A percentile compares a stretch with the other conserved stretches of the same genome.
These are phyloP conservation scores for Cnidoscolus chayamansa DNA, from an alignment of 441 rosid species.

Conservation along the genomic window DNA sequence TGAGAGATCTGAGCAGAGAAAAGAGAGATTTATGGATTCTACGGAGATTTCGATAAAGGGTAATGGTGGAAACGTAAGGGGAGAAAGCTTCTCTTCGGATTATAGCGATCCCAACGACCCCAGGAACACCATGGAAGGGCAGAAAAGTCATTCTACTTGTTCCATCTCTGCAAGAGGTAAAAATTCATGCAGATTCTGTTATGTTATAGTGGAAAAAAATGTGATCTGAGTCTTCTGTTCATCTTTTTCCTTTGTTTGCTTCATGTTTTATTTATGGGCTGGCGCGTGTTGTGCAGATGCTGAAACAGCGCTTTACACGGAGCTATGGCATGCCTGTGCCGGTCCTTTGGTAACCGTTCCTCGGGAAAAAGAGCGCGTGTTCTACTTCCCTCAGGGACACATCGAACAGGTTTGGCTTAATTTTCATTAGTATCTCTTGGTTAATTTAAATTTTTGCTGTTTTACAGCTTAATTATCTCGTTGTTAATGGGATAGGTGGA, in stretches of 20 bases:
- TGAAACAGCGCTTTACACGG: conserved; percentile 72
- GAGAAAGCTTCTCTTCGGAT: conserved; percentile 52
- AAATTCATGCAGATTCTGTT: conserved; percentile 1
- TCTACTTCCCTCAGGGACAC: conserved; percentile 96
- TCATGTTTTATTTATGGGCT: not conserved
- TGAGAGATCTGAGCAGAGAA: conserved; percentile 65
- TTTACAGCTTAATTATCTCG: conserved; percentile 4
- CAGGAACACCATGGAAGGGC: conserved; percentile 48
- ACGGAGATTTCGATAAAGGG: conserved; percentile 53
- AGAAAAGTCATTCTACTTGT: conserved; percentile 37
- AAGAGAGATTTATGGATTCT: conserved; percentile 42
- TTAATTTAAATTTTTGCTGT: not conserved
- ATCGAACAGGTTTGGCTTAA: conserved; percentile 69
- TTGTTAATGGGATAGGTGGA: conserved; percentile 56
- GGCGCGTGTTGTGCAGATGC: conserved; percentile 45
- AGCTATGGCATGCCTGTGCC: conserved; percentile 98
- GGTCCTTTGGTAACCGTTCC: conserved; percentile 98
- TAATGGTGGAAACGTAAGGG: conserved; percentile 37
- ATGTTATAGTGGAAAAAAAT: not conserved
- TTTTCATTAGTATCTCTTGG: not conserved
- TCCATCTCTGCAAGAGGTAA: conserved; percentile 38
- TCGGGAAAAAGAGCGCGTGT: conserved; percentile 74
- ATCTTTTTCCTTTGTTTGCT: not conserved
- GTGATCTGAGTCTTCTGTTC: conserved; percentile 16
- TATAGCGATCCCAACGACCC: conserved; percentile 36